phyloP scores from a whole-genome alignment of 2,329 filamentous ascomycete species.

The Boeremia lycopersici region DNA sequence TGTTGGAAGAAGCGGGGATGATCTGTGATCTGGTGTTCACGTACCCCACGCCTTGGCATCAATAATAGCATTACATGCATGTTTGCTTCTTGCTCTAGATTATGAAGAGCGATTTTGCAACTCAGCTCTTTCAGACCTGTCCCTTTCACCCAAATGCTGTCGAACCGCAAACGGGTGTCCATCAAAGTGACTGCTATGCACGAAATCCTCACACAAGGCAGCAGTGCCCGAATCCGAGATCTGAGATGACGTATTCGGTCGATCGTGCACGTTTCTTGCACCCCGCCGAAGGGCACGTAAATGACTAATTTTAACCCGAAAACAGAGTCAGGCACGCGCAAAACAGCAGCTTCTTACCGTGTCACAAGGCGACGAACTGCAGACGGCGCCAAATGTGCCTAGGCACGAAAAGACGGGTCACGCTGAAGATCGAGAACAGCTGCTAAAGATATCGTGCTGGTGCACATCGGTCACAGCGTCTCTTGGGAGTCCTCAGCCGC shows the following conservation, averaged over 20 bases:
- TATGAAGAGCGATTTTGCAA: background rate
- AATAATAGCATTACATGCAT: slow-evolving; percentile 29
- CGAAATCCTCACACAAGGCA: background rate
- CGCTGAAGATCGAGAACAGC: slow-evolving; percentile 30
- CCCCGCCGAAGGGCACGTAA: slow-evolving; percentile 26
- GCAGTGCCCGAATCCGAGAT: background rate
- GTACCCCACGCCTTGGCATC: slow-evolving; percentile 34
- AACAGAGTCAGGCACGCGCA: slow-evolving; percentile 29
- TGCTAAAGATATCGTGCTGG: slow-evolving; percentile 14
- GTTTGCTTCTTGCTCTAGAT: slow-evolving; percentile 16
- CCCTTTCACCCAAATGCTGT: background rate
- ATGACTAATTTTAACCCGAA: slow-evolving; percentile 35
- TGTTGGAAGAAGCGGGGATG: slow-evolving; percentile 3
- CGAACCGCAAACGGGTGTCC: background rate
- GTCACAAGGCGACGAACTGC: slow-evolving; percentile 10
- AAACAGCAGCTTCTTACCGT: slow-evolving; percentile 12
- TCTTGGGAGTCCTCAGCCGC: slow-evolving; percentile 17
- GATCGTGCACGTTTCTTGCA: slow-evolving; percentile 15
- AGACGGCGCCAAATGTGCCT: slow-evolving; percentile 30
- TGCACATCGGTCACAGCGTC: slow-evolving; percentile 14
- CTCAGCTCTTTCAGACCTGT: slow-evolving; percentile 2
- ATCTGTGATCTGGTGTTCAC: slow-evolving; percentile 15
- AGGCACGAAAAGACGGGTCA: slow-evolving; percentile 34
- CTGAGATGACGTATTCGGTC: slow-evolving; percentile 13
- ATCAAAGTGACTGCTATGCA: background rate